Conservation (phyloP, 371 early-diverging fungal species). For the Umbelopsis sp. region DNA sequence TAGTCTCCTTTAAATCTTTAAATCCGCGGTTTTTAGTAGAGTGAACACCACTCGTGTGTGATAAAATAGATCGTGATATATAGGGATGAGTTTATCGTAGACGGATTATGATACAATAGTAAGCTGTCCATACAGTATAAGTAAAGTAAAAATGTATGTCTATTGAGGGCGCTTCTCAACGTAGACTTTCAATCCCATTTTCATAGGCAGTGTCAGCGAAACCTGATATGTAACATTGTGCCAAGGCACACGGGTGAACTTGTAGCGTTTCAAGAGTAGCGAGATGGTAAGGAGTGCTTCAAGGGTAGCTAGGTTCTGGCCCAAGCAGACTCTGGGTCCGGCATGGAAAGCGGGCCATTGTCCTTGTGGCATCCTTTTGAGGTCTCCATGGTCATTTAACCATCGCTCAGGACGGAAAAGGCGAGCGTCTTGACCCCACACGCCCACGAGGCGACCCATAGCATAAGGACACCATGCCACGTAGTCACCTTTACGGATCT, state of each 20-base stretch:
- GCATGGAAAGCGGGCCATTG: conserved; percentile 48
- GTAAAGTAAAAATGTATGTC: too few species aligned
- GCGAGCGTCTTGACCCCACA: conserved; percentile 66
- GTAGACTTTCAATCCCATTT: conserved; percentile 41
- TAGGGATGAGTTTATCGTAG: too few species aligned
- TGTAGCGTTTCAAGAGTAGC: conserved; percentile 42
- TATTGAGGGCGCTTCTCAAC: conserved; percentile 28
- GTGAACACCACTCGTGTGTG: too few species aligned
- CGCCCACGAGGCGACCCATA: conserved; percentile 51
- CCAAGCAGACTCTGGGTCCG: conserved; percentile 64
- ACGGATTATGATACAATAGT: too few species aligned
- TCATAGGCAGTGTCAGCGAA: conserved; percentile 55
- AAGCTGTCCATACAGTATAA: too few species aligned
- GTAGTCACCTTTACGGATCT: conserved; percentile 57
- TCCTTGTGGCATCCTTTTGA: conserved; percentile 24
- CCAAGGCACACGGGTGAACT: conserved; percentile 43
- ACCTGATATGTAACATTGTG: conserved; percentile 36
- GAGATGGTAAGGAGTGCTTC: conserved; percentile 45
- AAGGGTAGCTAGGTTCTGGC: conserved; percentile 47
- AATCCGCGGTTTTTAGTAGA: neutral
- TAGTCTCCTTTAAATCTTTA: neutral
- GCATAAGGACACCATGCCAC: conserved; percentile 55
- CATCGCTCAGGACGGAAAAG: conserved; percentile 64
- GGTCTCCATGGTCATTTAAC: conserved; percentile 33
- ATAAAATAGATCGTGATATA: too few species aligned